phyloP scores from a whole-genome alignment of 2,329 filamentous ascomycete genomes.

The Ceratocystiopsis brevicomis region DNA sequence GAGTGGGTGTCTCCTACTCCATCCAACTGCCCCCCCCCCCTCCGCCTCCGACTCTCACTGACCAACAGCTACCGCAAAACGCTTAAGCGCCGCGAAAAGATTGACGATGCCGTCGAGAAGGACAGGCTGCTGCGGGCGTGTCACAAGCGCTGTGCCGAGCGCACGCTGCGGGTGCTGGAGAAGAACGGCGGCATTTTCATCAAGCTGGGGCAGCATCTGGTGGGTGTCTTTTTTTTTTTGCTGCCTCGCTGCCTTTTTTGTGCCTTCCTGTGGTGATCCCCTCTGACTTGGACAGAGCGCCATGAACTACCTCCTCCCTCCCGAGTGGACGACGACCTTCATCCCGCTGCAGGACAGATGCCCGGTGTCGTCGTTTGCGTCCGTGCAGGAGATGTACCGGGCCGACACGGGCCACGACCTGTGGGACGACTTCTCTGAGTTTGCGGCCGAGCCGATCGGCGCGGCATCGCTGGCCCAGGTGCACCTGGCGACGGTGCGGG shows the following conservation, averaged over 20 bases:
- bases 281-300: constrained; percentile 40
- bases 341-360: constrained; percentile 92
- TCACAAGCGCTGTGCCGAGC: constrained; percentile 78
- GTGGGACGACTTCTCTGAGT: constrained; percentile 70
- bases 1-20: constrained; percentile 40
- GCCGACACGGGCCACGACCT: constrained; percentile 64
- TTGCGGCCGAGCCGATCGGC: constrained; percentile 63
- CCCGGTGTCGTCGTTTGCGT: constrained; percentile 75
- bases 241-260: neutral
- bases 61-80: constrained; percentile 62
- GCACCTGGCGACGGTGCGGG: constrained; percentile 67
- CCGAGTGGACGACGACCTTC: constrained; percentile 90
- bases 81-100: constrained; percentile 48
- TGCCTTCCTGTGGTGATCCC: constrained; percentile 9
- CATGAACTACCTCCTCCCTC: constrained; percentile 82
- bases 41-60: neutral
- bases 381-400: constrained; percentile 71
- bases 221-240: constrained; percentile 16
- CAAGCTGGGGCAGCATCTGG: constrained; percentile 86
- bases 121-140: constrained; percentile 58
- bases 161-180: constrained; percentile 73
- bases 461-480: constrained; percentile 91
- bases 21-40: no score
- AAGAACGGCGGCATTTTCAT: constrained; percentile 98
- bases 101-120: constrained; percentile 43